Conservation (phyloP, 257 asterid genomes). For the Cordia subcordata region DNA sequence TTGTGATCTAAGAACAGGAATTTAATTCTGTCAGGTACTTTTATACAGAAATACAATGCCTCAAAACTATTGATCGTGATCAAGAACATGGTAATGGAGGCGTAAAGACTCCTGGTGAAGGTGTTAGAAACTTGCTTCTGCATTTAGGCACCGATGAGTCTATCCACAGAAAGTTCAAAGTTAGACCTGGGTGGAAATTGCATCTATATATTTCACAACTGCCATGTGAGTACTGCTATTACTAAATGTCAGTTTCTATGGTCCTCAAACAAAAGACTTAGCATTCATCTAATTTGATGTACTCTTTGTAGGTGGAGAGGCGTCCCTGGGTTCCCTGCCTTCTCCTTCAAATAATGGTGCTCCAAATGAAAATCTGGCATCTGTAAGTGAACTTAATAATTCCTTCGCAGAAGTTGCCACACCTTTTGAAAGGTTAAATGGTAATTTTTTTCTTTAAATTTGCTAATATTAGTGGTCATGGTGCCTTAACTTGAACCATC, state of each 20-base stretch:
- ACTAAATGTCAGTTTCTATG: conserved; percentile 12
- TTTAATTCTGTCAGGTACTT: conserved; percentile 53
- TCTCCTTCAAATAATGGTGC: conserved; percentile 23
- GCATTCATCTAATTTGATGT: conserved; percentile 1
- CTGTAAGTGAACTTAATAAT: too few relatives aligned
- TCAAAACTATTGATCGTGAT: conserved; percentile 17
- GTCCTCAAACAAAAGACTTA: conserved; percentile 1
- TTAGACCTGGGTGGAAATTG: conserved; percentile 58
- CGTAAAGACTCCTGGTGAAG: conserved; percentile 24
- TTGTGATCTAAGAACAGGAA: conserved; percentile 9
- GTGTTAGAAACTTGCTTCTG: conserved; percentile 26
- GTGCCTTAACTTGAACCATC: too few relatives aligned
- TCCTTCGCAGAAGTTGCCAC: too few relatives aligned
- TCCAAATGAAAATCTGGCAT: neutral
- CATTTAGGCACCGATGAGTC: conserved; percentile 30
- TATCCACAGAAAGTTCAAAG: conserved; percentile 36
- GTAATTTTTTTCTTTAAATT: too few relatives aligned
- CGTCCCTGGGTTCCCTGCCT: conserved; percentile 44
- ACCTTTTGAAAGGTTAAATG: too few relatives aligned
- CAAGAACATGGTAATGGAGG: conserved; percentile 23
- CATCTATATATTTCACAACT: conserved; percentile 82
- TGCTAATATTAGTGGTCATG: too few relatives aligned
- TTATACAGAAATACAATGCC: conserved; percentile 49
- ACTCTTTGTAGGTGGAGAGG: conserved; percentile 61
- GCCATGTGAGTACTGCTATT: conserved; percentile 61